Base-by-base conservation (phyloP, 495 filamentous ascomycete genomes). In the Daldinia decipiens region DNA sequence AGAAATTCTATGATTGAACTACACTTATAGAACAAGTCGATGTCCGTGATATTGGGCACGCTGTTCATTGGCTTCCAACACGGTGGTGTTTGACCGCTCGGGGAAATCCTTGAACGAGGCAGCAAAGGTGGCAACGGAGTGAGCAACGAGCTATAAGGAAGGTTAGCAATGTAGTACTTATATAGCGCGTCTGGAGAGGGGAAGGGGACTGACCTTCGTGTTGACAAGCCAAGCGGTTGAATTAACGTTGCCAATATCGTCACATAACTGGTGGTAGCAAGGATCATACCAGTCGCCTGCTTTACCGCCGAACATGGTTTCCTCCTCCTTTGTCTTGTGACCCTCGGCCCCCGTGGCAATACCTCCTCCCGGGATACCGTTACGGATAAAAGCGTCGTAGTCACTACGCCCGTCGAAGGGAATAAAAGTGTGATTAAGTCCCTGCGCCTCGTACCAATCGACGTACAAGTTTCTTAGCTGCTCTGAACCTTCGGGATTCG, bases 331-430 rank as follows among this genome's bases (percentile, higher is more conserved):
- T 1, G 81, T 86, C 80, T 87, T 86, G 45, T 88, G 80, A 55
- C 87, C 84, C 62, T 90, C 84, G 2, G 83, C 87, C 8, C 87
- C 91, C 43, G 92, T 87, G 2, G 88, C 86, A 72, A 88, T 86
- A 45, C 86, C 87, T 36, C 86, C 85, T 8, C 79, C 84, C 11
- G 86, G 85, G 47, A 86, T 87, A 1, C 81, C 82, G 40, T 83
- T 76, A 15, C 79, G 76, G 63, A 88, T 85, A 72, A 88, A 88
- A 12, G 81, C 84, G 43, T 84, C 84, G 53, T 88, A 88, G 65
- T 88, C 86, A 65, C 83, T 86, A 27, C 86, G 82, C 17, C 85
- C 86, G 63, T 88, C 85, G 60, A 85, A 86, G 0, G 83, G 79
- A 58, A 87, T 85, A 57, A 83, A 84, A 1, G 82, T 86, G 60